Evolutionary conservation across 495 filamentous ascomycete genomes (phyloP).

Genomic region (Poronia punctata): DNA sequence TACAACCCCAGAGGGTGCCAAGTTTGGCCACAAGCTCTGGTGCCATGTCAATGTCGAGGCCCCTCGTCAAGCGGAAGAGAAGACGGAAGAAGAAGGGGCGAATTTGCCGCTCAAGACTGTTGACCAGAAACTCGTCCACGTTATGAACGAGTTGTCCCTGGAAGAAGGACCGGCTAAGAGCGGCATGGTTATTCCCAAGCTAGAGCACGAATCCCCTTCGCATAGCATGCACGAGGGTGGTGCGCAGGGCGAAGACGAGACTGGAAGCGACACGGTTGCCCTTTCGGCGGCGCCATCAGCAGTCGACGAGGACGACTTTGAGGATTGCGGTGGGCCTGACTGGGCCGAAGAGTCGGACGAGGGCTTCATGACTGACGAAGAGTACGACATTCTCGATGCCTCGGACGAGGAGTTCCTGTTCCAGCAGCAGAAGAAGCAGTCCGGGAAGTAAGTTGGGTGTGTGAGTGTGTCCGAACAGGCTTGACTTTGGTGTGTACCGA

Average conservation of each 20-base stretch:
- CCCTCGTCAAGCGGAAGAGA: constrained; percentile 15
- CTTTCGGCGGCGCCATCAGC: constrained; percentile 20
- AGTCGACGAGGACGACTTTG: constrained; percentile 59
- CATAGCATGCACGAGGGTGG: constrained; percentile 62
- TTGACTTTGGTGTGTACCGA: not conserved
- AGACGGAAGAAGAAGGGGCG: constrained; percentile 1
- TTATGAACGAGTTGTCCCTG: too few species aligned
- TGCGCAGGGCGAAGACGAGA: constrained; percentile 20
- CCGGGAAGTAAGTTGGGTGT: constrained; percentile 25
- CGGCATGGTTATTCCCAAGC: constrained; percentile 93
- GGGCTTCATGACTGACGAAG: constrained; percentile 89
- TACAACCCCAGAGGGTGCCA: constrained; percentile 68
- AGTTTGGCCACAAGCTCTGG: constrained; percentile 92
- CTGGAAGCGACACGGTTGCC: constrained; percentile 22
- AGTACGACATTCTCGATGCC: constrained; percentile 94
- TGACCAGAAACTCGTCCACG: too few species aligned
- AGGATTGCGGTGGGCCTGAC: constrained; percentile 49
- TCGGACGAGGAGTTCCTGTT: constrained; percentile 80
- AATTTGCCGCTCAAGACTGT: too few species aligned
- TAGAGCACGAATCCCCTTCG: constrained; percentile 88
- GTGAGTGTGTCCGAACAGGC: not conserved
- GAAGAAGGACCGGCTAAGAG: too few species aligned
- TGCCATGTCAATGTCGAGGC: constrained; percentile 72
- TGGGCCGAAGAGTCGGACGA: constrained; percentile 55
- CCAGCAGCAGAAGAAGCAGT: constrained; percentile 26